Evolutionary conservation across 768 basidiomycete genomes (phyloP), one percentile per base, ranked within the genome.

Genomic region (Suillus weaverae): DNA sequence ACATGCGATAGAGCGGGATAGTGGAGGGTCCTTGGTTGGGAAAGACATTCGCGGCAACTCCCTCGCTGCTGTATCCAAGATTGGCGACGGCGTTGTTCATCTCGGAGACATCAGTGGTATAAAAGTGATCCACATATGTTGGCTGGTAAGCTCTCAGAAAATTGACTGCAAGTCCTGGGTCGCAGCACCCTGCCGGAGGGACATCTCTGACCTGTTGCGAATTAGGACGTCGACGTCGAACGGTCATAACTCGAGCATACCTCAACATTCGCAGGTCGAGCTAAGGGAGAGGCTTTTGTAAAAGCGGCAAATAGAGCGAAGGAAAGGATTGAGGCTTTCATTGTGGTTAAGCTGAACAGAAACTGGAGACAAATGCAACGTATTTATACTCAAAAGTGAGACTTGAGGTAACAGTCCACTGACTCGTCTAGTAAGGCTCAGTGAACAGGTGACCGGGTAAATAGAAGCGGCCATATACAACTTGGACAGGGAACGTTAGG

Each of bases 1-100:
- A 73, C 10, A 68, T 35, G 22, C 73, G 71, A 56, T 71, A 71
- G 59, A 74, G 62, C 4, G 73, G 67, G 16, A 69, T 64, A 8
- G 67, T 70, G 26, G 38, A 60, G 11, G 65, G 68, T 26, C 33
- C 57, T 18, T 60, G 46, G 16, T 9, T 30, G 26, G 62, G 33
- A 39, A 66, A 72, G 33, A 72, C 38, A 57, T 66, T 66, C 32
- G 64, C 71, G 16, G 69, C 68, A 7, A 50, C 56, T 32, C 71
- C 71, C 44, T 72, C 69, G 11, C 14, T 35, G 18, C 13, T 32
- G 55, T 64, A 70, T 14, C 69, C 69, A 7, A 68, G 55, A 2
- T 18, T 51, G 10, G 38, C 55, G 20, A 68, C 44, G 26, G 67
- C 71, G 30, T 64, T 64, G 41, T 67, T 66, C 50, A 64, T 62